A percentile compares a stretch with the other conserved stretches of the same genome.
phyloP scores from a whole-genome alignment of 2,329 filamentous ascomycete species.

The Colletotrichum sp. region DNA sequence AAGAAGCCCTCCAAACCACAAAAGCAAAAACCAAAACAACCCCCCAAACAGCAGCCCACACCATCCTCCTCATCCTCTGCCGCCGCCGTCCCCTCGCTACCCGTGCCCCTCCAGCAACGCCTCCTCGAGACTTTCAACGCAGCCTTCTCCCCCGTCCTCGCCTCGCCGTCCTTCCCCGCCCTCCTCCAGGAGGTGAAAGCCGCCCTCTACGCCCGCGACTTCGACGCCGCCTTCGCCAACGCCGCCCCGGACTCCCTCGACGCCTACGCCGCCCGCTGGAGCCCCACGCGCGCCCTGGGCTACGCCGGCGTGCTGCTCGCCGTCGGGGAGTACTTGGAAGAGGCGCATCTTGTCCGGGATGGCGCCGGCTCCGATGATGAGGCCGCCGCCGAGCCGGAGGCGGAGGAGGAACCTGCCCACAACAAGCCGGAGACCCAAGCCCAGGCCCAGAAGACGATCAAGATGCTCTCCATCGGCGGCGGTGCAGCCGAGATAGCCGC shows the following conservation, averaged over 20 bases:
- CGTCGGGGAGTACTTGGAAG: conserved; percentile 38
- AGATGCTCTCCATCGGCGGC: conserved; percentile 57
- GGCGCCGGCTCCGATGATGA: background rate
- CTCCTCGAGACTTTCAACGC: conserved; percentile 76
- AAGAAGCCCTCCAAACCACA: background rate
- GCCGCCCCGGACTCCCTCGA: conserved; percentile 62
- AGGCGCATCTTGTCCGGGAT: background rate
- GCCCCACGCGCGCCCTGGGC: conserved; percentile 81
- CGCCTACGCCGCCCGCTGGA: conserved; percentile 91
- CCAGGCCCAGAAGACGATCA: conserved; percentile 28
- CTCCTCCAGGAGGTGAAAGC: conserved; percentile 83
- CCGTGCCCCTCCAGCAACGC: conserved; percentile 59
- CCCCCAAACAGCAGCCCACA: background rate
- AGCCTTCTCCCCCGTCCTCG: conserved; percentile 61
- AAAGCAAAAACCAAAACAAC: background rate
- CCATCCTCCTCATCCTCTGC: background rate
- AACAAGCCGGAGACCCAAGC: background rate
- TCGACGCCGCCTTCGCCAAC: conserved; percentile 76
- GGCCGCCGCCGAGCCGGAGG: background rate
- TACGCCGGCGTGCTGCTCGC: conserved; percentile 67
- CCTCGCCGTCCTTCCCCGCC: conserved; percentile 50
- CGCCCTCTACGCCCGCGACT: conserved; percentile 86
- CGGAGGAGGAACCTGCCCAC: background rate
- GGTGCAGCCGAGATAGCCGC: conserved; percentile 67
- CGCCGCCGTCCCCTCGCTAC: background rate